A percentile compares a stretch with the other conserved stretches of the same genome.
phyloP scores from a whole-genome alignment of 371 early-diverging fungal species.

The Nematocida parisii region DNA sequence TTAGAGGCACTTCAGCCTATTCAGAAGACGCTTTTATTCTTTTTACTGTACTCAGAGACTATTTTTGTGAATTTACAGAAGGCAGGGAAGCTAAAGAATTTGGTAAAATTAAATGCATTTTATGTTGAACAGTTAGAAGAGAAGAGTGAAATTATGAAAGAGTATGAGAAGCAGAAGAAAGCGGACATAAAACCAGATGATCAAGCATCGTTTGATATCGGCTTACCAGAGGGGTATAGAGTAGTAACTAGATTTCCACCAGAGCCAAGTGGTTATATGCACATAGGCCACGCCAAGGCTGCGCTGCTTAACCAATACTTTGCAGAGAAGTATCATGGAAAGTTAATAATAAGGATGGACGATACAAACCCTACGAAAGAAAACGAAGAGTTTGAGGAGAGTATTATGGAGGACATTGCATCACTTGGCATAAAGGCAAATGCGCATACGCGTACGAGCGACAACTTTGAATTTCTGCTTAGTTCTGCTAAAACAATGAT shows the following conservation, averaged over 20 bases:
- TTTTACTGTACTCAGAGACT: constrained; percentile 30
- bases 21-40: constrained; percentile 35
- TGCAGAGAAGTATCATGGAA: constrained; percentile 84
- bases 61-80: constrained; percentile 50
- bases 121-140: constrained; percentile 52
- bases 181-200: constrained; percentile 36
- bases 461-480: constrained; percentile 84
- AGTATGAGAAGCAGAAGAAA: constrained; percentile 59
- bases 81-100: constrained; percentile 21
- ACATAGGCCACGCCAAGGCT: constrained; percentile 99
- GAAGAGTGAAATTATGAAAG: constrained; percentile 58
- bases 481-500: constrained; percentile 81
- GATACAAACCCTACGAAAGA: constrained; percentile 99
- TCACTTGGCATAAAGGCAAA: constrained; percentile 77
- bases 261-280: constrained; percentile 95
- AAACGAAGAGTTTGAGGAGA: constrained; percentile 72
- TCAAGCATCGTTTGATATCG: constrained; percentile 59
- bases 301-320: constrained; percentile 93
- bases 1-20: constrained; percentile 3
- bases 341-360: constrained; percentile 92
- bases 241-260: constrained; percentile 90
- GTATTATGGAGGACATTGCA: constrained; percentile 66
- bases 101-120: constrained; percentile 35
- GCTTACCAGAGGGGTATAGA: constrained; percentile 43
- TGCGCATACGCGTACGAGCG: constrained; percentile 81